Evolutionary conservation across 2,329 filamentous ascomycete species (phyloP).

Genomic region (Cladophialophora exuberans): DNA sequence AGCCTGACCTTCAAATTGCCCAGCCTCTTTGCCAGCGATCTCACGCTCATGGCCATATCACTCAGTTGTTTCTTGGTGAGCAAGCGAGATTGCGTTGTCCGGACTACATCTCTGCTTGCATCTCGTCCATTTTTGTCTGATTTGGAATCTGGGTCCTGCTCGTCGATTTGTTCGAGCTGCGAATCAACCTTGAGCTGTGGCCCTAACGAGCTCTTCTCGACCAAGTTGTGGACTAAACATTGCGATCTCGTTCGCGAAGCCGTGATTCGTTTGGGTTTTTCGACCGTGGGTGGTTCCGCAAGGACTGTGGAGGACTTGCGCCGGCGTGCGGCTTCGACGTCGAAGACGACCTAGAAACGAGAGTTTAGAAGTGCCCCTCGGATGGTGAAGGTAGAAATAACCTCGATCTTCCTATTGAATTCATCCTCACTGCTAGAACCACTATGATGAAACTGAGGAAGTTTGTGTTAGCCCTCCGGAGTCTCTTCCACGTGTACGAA

Average conservation of each 20-base stretch:
- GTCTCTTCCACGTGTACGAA: background rate
- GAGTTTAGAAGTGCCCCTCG: background rate
- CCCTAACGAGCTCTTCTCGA: conserved; percentile 45
- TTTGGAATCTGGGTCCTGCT: conserved; percentile 33
- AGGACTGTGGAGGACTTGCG: conserved; percentile 64
- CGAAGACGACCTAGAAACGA: conserved; percentile 58
- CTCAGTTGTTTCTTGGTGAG: conserved; percentile 92
- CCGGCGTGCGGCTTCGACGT: conserved; percentile 54
- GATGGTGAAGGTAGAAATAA: background rate
- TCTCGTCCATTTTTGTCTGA: conserved; percentile 21
- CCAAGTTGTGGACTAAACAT: conserved; percentile 65
- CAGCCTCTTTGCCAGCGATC: conserved; percentile 83
- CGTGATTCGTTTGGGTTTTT: conserved; percentile 41
- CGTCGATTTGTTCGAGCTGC: conserved; percentile 29
- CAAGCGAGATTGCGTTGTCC: conserved; percentile 67
- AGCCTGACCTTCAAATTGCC: conserved; percentile 82
- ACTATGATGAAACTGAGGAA: conserved; percentile 34
- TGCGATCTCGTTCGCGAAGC: conserved; percentile 51
- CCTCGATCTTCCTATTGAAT: conserved; percentile 39
- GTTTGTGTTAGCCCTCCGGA: conserved; percentile 6
- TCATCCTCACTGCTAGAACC: conserved; percentile 41
- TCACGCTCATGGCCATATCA: conserved; percentile 95
- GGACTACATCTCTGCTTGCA: conserved; percentile 38
- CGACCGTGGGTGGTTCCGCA: conserved; percentile 20
- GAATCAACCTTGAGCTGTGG: conserved; percentile 30